A percentile compares a stretch with the other conserved stretches of the same genome.
phyloP scores from a whole-genome alignment of 2,329 filamentous ascomycete genomes.

The Aspergillus vadensis region DNA sequence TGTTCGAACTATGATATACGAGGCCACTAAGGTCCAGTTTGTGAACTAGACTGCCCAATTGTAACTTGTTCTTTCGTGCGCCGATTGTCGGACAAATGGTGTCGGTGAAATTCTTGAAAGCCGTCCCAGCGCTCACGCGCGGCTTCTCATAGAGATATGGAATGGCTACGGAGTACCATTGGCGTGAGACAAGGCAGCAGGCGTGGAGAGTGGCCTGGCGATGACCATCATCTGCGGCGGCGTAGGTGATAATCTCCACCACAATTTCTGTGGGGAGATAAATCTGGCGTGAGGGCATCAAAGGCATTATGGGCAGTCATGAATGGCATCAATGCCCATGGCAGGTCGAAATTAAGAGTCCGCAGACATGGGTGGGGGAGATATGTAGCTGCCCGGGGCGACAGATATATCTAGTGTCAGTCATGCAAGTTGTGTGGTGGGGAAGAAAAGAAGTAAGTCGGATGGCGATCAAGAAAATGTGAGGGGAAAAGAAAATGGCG shows the following conservation, averaged over 20 bases:
- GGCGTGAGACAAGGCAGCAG: slow-evolving; percentile 55
- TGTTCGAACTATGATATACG: slow-evolving; percentile 62
- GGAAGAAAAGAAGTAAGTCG: not conserved
- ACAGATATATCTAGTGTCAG: not conserved
- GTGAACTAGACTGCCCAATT: slow-evolving; percentile 53
- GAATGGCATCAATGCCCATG: slow-evolving; percentile 12
- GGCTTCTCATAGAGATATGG: slow-evolving; percentile 56
- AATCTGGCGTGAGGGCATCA: slow-evolving; percentile 24
- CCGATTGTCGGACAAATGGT: slow-evolving; percentile 55
- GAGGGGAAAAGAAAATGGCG: not conserved
- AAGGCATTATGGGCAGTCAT: slow-evolving; percentile 23
- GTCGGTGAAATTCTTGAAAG: slow-evolving; percentile 57
- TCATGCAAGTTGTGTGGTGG: slow-evolving; percentile 3
- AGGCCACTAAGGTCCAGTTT: slow-evolving; percentile 56
- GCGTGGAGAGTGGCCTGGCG: slow-evolving; percentile 53
- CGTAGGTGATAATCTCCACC: slow-evolving; percentile 50
- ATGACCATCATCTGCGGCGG: slow-evolving; percentile 36
- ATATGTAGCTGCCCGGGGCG: not conserved
- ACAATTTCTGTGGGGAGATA: slow-evolving; percentile 59
- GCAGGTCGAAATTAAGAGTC: not conserved
- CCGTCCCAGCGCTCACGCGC: slow-evolving; percentile 49
- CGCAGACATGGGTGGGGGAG: not conserved
- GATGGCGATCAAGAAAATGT: not conserved
- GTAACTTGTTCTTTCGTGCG: slow-evolving; percentile 50
- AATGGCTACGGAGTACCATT: slow-evolving; percentile 60